Evolutionary conservation across 129 eudicot genomes (phyloP).

Genomic region (Cynara cardunculus): DNA sequence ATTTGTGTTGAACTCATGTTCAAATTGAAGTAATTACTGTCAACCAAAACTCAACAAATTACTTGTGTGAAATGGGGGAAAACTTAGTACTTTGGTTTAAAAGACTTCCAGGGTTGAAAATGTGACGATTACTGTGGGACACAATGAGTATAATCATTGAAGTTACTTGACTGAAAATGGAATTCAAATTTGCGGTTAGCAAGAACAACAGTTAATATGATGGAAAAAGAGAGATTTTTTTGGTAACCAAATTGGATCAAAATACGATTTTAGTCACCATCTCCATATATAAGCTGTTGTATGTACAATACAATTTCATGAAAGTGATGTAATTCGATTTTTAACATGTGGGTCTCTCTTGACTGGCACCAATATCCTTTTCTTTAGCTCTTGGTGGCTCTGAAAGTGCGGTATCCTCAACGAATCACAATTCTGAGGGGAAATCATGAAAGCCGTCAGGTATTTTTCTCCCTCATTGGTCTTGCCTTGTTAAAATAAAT

Average conservation of each 20-base stretch:
- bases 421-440: conserved; percentile 85
- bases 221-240: neutral
- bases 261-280: neutral
- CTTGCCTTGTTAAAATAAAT: neutral
- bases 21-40: neutral
- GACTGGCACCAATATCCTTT: neutral
- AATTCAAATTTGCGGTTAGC: neutral
- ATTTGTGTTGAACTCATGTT: neutral
- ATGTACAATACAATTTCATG: neutral
- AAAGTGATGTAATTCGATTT: neutral
- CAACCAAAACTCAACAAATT: neutral
- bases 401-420: conserved; percentile 78
- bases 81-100: neutral
- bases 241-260: neutral
- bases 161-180: neutral
- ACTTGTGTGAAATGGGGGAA: neutral
- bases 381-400: conserved; percentile 73
- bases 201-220: neutral
- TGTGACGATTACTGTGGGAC: neutral
- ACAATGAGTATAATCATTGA: neutral
- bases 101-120: neutral
- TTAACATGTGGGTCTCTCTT: neutral
- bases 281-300: neutral
- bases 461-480: conserved; percentile 13
- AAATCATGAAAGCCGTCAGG: conserved; percentile 92